Percentiles rank a stretch among this genome's conserved stretches.
Evolutionary conservation across 1,284 basidiomycete genomes (phyloP).

Genomic region (Ganoderma lingzhi): DNA sequence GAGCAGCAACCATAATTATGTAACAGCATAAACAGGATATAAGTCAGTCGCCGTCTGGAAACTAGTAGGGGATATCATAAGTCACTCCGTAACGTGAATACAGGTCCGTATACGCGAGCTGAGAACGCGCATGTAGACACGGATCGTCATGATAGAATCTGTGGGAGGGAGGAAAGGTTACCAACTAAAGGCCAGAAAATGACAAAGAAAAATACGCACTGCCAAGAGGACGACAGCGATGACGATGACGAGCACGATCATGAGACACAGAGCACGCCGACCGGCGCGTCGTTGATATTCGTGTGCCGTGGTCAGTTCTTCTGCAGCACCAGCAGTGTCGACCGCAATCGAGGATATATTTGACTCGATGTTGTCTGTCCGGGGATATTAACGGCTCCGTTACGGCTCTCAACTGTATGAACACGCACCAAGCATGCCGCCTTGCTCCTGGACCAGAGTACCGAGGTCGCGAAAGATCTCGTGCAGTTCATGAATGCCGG

Average conservation of each 20-base stretch:
- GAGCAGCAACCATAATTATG: slow-evolving; percentile 10
- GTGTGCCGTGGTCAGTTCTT: slow-evolving; percentile 90
- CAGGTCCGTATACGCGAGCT: slow-evolving; percentile 8
- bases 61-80: slow-evolving; percentile 13
- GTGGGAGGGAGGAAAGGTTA: not conserved
- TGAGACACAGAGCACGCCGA: slow-evolving; percentile 87
- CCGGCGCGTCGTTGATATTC: slow-evolving; percentile 97
- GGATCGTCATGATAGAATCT: slow-evolving; percentile 40
- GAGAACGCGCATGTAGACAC: not conserved
- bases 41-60: slow-evolving; percentile 5
- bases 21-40: slow-evolving; percentile 19
- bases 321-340: slow-evolving; percentile 86
- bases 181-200: slow-evolving; percentile 39
- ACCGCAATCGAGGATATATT: slow-evolving; percentile 91
- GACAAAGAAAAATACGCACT: slow-evolving; percentile 61
- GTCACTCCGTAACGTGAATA: slow-evolving; percentile 2
- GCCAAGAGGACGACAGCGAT: slow-evolving; percentile 91
- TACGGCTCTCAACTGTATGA: not conserved
- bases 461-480: slow-evolving; percentile 98
- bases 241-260: slow-evolving; percentile 90
- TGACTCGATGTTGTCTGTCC: slow-evolving; percentile 94
- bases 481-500: slow-evolving; percentile 95
- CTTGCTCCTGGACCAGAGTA: slow-evolving; percentile 94
- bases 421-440: slow-evolving; percentile 90
- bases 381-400: not conserved